phyloP scores from a whole-genome alignment of 2,329 filamentous ascomycete species.

The Pestalotiopsis sp. region DNA sequence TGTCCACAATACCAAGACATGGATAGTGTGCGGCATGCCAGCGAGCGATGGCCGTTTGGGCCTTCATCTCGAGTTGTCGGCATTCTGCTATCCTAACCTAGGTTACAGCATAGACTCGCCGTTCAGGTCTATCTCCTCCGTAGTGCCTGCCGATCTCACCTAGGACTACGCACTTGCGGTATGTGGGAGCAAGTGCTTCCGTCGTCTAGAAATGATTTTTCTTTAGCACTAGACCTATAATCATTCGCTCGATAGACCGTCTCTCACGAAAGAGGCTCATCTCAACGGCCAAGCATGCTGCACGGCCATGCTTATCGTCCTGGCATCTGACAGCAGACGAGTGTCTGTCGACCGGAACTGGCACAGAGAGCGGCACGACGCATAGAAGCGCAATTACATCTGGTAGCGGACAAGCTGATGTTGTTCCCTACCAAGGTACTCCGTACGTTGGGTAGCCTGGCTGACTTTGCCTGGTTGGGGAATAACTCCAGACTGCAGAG shows the following conservation, averaged over 20 bases:
- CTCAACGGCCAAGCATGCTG: neutral
- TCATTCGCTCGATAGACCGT: neutral
- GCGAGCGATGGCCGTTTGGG: neutral
- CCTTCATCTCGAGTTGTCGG: neutral
- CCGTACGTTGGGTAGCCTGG: neutral
- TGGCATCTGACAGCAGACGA: slow-evolving; percentile 1
- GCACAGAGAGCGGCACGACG: neutral
- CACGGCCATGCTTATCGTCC: neutral
- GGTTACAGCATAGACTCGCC: neutral
- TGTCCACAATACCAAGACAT: neutral
- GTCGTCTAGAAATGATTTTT: neutral
- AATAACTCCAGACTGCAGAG: neutral
- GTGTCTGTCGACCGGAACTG: neutral
- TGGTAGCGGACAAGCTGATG: slow-evolving; percentile 1
- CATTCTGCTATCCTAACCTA: neutral
- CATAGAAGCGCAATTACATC: slow-evolving; percentile 7
- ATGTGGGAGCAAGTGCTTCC: neutral
- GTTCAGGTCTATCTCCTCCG: neutral
- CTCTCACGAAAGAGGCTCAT: neutral
- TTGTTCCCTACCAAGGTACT: neutral
- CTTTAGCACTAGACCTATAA: neutral
- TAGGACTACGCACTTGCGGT: neutral
- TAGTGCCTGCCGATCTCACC: neutral
- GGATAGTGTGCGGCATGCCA: neutral
- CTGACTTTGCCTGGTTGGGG: neutral